Evolutionary conservation across 495 filamentous ascomycete species (phyloP), one percentile per base, ranked within the genome.

Genomic region (Penicillium chermesinum): DNA sequence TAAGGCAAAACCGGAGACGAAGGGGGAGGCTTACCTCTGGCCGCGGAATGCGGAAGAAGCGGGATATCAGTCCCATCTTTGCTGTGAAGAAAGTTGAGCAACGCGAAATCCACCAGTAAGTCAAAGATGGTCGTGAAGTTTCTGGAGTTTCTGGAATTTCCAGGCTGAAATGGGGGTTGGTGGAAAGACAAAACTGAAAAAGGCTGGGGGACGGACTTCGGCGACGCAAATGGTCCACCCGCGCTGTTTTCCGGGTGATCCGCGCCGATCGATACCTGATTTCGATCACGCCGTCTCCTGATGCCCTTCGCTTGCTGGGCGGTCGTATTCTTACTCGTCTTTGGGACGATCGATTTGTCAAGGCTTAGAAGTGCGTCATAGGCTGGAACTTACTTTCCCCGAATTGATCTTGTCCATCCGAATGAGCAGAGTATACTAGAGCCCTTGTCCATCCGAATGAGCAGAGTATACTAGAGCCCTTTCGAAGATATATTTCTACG

Each of bases 11-110:
- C 38, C 37, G 12, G 14, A 19, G 45, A 53, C 33, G 39, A 19
- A 32, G 15, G 34, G 21, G 33, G 19, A 19, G 41, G 59, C 70
- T 62, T 64, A 80, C 78, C 67, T 75, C 71, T 61, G 77, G 77
- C 69, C 78, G 78, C 68, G 78, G 78, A 54, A 80, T 73, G 67
- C 76, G 74, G 62, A 80, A 59, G 46, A 67, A 72, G 53, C 74
- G 72, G 58, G 70, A 65, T 55, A 65, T 52, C 43, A 72, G 62
- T 49, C 72, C 74, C 75, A 78, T 79, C 44, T 17, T 61, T 52
- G 44, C 14, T 35, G 40, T 41, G 48, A 43, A 55, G 54, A 42
- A 51, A 52, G 50, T 22, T 16, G n/a, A 16, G 57, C 44, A 46
- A 40, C 27, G 35, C 15, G 36, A 12, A 43, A 34, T 20, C 22